Evolutionary conservation across 1,284 basidiomycete genomes (phyloP), one percentile per base, ranked within the genome.

Genomic region (Trametes polyzona): DNA sequence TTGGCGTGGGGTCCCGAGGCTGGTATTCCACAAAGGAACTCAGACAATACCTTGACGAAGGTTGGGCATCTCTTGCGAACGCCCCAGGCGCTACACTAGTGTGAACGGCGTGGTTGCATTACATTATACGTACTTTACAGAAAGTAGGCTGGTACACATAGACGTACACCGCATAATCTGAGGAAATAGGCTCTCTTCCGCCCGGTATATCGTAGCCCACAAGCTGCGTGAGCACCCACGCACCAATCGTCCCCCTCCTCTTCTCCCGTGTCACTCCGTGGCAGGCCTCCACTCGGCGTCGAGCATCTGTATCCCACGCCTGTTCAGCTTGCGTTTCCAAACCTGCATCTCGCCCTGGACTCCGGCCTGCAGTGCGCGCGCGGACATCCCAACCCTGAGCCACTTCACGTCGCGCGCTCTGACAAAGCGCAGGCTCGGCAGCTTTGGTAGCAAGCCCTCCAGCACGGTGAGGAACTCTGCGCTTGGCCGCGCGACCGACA

Each of bases 261-360:
- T n/a, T n/a, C n/a, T n/a, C n/a, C n/a, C n/a, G n/a, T n/a, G 14
- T 58, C 50, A 65, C 27, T 61, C 56, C 16, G 53, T 50, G 11
- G 63, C 73, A 47, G 72, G 70, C 58, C 78, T 83, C 87, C 88
- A 90, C 57, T 88, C 83, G 12, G 79, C 77, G 66, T 92, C 89
- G 47, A 92, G 71, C 32, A 92, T 72, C 24, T 79, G 76, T 39
- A 92, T 79, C 0, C 81, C 77, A 59, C 79, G 75, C 57, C 83
- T 76, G 12, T 72, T 74, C 33, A 92, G 74, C 48, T 86, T 78
- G 42, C 80, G 77, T 57, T 78, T 77, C 90, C 90, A 92, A 50
- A 84, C 79, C 59, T 78, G 74, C 83, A 92, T 87, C 70, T 90
- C 86, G 39, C 90, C 90, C 71, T 91, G 89, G 12, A 90, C 81